phyloP scores from a whole-genome alignment of 176 grass and related monocot genomes.

The Cenchrus americanus region DNA sequence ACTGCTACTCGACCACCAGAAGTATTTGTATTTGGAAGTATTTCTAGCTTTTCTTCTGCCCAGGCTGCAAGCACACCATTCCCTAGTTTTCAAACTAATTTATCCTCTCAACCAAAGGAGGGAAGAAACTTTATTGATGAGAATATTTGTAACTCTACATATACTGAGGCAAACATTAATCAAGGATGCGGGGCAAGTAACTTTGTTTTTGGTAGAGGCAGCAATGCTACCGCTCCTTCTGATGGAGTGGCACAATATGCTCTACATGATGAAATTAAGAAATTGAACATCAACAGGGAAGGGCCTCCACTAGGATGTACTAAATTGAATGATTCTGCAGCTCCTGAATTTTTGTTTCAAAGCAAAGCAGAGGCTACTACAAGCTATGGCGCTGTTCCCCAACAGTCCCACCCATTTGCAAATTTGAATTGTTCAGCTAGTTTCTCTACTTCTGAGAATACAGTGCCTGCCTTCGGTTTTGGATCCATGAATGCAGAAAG shows the following conservation, averaged over 20 bases:
- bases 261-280: constrained; percentile 62
- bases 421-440: constrained; percentile 40
- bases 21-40: constrained; percentile 62
- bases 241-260: constrained; percentile 45
- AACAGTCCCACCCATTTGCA: constrained; percentile 24
- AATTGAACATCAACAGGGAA: constrained; percentile 58
- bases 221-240: constrained; percentile 22
- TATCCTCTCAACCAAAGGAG: constrained; percentile 33
- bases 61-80: constrained; percentile 41
- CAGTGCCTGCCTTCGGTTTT: constrained; percentile 48
- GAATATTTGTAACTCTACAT: constrained; percentile 26
- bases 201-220: constrained; percentile 47
- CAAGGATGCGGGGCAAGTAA: constrained; percentile 10
- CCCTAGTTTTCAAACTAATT: constrained; percentile 36
- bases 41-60: constrained; percentile 50
- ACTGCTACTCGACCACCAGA: constrained; percentile 16
- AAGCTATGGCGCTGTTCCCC: constrained; percentile 32
- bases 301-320: constrained; percentile 8
- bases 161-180: constrained; percentile 33
- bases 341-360: constrained; percentile 52
- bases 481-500: constrained; percentile 21
- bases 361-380: constrained; percentile 32
- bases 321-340: constrained; percentile 7
- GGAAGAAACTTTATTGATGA: constrained; percentile 32
- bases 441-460: constrained; percentile 38